Evolutionary conservation across 495 filamentous ascomycete genomes (phyloP).

Genomic region (Penicillium fimorum): DNA sequence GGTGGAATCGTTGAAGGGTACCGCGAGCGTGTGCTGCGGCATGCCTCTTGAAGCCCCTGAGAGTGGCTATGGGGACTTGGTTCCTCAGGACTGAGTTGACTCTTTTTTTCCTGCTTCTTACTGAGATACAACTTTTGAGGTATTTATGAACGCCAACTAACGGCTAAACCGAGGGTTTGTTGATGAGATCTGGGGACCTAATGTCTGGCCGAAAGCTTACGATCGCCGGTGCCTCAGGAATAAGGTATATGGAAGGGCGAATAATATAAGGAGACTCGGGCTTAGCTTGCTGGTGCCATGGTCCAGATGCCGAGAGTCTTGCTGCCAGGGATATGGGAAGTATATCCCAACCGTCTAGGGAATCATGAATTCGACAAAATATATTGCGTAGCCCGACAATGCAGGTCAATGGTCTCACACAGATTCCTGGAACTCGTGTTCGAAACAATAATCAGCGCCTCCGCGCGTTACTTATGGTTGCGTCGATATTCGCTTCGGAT

Average conservation of each 20-base stretch:
- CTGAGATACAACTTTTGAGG: conserved; percentile 54
- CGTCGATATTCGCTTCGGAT: too few relatives aligned
- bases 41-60: conserved; percentile 57
- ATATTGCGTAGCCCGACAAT: too few relatives aligned
- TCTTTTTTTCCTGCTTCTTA: conserved; percentile 55
- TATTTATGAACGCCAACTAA: conserved; percentile 61
- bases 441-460: too few relatives aligned
- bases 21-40: conserved; percentile 55
- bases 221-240: conserved; percentile 63
- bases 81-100: conserved; percentile 63
- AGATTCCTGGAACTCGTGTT: too few relatives aligned
- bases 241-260: conserved; percentile 55
- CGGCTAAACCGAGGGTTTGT: conserved; percentile 48
- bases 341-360: too few relatives aligned
- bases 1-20: conserved; percentile 65
- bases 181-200: too few relatives aligned
- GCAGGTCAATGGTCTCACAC: too few relatives aligned
- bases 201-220: conserved; percentile 60
- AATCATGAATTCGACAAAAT: too few relatives aligned
- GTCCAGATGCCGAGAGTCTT: too few relatives aligned
- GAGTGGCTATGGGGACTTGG: conserved; percentile 66
- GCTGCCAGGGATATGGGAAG: too few relatives aligned
- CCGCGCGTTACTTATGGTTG: too few relatives aligned
- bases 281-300: too few relatives aligned
- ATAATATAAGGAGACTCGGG: conserved; percentile 54